phyloP scores from a whole-genome alignment of 176 grass and related monocot genomes.

The Ampelocalamus luodianensis region DNA sequence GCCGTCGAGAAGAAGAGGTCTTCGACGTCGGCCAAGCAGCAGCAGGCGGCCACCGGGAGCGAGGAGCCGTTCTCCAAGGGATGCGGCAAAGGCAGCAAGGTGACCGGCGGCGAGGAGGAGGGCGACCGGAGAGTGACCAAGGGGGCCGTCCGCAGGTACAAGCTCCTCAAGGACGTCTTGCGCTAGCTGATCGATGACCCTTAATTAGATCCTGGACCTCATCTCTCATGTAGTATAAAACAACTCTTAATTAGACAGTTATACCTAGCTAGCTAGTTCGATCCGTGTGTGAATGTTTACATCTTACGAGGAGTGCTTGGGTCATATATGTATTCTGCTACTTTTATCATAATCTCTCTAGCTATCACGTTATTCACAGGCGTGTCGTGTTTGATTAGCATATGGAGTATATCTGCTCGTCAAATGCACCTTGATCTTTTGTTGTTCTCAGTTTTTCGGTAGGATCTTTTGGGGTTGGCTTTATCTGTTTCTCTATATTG shows the following conservation, averaged over 20 bases:
- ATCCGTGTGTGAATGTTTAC: conserved; percentile 11
- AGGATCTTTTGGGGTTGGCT: too few species aligned
- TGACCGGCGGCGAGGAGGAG: conserved; percentile 38
- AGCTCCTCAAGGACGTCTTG: conserved; percentile 95
- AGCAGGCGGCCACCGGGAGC: conserved; percentile 2
- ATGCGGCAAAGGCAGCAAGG: conserved; percentile 41
- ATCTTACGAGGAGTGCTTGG: neutral
- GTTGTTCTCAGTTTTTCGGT: too few species aligned
- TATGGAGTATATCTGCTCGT: neutral
- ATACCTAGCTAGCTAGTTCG: conserved; percentile 10
- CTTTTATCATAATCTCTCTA: neutral
- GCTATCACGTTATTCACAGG: neutral
- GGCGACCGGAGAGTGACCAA: conserved; percentile 51
- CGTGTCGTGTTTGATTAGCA: neutral
- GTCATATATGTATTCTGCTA: conserved; percentile 6
- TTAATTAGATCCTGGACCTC: neutral
- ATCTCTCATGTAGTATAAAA: conserved; percentile 25
- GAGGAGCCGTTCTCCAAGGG: conserved; percentile 20
- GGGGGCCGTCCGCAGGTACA: conserved; percentile 78
- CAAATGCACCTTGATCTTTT: conserved; percentile 13
- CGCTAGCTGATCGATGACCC: conserved; percentile 46
- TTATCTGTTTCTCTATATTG: too few species aligned
- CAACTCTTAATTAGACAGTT: conserved; percentile 29
- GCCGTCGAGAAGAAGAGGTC: neutral
- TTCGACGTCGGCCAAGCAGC: neutral